A percentile compares a stretch with the other conserved stretches of the same genome.
Conservation (phyloP, 257 asterid species). For the Nicotiana otophora region DNA sequence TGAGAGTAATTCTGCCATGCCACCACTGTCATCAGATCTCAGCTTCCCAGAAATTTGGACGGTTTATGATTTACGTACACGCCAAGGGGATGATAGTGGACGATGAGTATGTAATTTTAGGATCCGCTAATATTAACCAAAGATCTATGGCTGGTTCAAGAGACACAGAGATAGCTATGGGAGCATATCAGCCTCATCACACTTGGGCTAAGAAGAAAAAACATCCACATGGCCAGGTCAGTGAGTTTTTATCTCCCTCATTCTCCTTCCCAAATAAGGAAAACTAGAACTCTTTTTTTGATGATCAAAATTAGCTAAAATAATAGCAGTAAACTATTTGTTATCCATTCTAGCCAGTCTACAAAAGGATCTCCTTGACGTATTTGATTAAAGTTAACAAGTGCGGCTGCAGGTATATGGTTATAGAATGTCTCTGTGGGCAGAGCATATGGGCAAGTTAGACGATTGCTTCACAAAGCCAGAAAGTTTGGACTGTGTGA, state of each 20-base stretch:
- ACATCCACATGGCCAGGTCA: constrained; percentile 71
- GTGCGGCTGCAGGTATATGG: constrained; percentile 51
- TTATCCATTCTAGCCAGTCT: background rate
- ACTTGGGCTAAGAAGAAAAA: constrained; percentile 50
- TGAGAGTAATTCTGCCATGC: background rate
- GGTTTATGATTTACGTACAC: constrained; percentile 78
- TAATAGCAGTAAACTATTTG: no score
- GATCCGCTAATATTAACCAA: constrained; percentile 82
- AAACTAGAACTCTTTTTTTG: background rate
- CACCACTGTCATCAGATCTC: constrained; percentile 22
- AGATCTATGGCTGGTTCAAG: constrained; percentile 88
- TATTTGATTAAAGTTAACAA: background rate
- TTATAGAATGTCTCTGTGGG: constrained; percentile 82
- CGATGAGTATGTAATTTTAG: constrained; percentile 69
- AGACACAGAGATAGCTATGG: constrained; percentile 91
- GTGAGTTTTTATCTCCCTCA: background rate
- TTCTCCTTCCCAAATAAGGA: background rate
- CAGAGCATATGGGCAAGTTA: constrained; percentile 57
- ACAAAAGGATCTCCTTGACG: background rate
- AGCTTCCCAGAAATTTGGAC: constrained; percentile 43
- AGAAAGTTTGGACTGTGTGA: constrained; percentile 40
- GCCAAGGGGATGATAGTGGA: constrained; percentile 89
- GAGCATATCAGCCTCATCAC: constrained; percentile 74
- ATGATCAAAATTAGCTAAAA: background rate
- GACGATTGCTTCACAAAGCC: constrained; percentile 46